Evolutionary conservation across 2,329 filamentous ascomycete genomes (phyloP).

Genomic region (Neofusicoccum umdonicola): DNA sequence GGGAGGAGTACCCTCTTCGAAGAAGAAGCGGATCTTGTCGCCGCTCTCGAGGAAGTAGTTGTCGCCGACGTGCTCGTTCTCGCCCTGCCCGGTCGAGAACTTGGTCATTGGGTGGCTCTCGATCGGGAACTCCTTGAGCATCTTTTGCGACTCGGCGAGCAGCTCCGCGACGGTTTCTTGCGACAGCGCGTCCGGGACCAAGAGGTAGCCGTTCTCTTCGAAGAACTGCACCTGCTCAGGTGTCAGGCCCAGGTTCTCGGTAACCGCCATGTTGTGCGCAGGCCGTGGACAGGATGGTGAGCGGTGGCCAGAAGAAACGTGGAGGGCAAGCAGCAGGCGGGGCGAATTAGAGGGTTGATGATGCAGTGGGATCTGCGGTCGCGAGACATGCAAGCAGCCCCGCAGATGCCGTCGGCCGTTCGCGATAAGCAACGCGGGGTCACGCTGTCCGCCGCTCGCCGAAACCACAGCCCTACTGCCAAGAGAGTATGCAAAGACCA

Average conservation of each 20-base stretch:
- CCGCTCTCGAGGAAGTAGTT: constrained; percentile 88
- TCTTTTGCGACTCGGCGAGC: constrained; percentile 68
- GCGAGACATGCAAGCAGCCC: not conserved
- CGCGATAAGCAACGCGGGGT: constrained; percentile 12
- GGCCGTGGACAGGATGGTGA: not conserved
- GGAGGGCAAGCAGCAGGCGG: not conserved
- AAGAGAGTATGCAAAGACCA: too few species aligned
- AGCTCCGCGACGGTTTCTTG: constrained; percentile 64
- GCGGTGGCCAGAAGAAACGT: not conserved
- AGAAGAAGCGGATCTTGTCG: constrained; percentile 94
- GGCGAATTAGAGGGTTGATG: not conserved
- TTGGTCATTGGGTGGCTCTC: constrained; percentile 85
- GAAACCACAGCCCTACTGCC: not conserved
- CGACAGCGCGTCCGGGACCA: constrained; percentile 75
- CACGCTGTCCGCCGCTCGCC: not conserved
- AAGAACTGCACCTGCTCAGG: constrained; percentile 70
- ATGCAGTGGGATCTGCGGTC: not conserved
- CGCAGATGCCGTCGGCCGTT: not conserved
- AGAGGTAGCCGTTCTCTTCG: constrained; percentile 81
- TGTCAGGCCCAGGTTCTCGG: constrained; percentile 57
- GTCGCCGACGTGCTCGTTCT: constrained; percentile 76
- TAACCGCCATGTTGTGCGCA: not conserved
- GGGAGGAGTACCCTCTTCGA: constrained; percentile 65
- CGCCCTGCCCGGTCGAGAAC: constrained; percentile 80
- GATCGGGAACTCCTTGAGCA: constrained; percentile 76